phyloP scores from a whole-genome alignment of 768 basidiomycete species.

The Suillus luteus region DNA sequence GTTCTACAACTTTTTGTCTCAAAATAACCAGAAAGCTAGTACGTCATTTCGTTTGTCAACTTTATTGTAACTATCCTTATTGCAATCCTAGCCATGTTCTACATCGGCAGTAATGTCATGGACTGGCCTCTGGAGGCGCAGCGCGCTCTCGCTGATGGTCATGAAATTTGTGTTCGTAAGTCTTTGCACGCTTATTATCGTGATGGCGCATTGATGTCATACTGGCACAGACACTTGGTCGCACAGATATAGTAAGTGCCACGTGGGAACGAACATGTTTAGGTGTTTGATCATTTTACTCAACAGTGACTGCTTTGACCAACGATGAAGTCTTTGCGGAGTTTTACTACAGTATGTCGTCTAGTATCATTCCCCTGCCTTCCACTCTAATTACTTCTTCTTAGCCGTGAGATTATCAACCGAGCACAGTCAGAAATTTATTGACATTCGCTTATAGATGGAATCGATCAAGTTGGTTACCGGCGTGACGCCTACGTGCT shows the following conservation, averaged over 20 bases:
- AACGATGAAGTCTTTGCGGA: constrained; percentile 76
- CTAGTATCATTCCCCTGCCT: background rate
- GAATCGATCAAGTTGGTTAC: constrained; percentile 55
- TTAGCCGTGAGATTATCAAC: constrained; percentile 26
- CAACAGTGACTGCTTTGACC: constrained; percentile 54
- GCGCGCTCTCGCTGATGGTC: constrained; percentile 54
- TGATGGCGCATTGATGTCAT: background rate
- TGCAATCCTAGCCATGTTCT: constrained; percentile 52
- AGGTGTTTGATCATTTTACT: background rate
- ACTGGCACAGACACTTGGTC: constrained; percentile 32
- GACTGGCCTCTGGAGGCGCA: constrained; percentile 59
- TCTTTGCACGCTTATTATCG: constrained; percentile 19
- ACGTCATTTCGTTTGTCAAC: constrained; percentile 25
- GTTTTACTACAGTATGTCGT: constrained; percentile 64
- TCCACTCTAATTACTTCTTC: background rate
- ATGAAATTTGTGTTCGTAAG: constrained; percentile 64
- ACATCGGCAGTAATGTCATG: constrained; percentile 58
- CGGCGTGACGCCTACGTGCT: constrained; percentile 60
- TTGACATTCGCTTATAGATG: constrained; percentile 34
- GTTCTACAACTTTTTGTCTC: constrained; percentile 56
- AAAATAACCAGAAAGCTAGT: constrained; percentile 63
- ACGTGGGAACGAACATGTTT: background rate
- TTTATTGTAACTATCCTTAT: background rate
- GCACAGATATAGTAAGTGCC: constrained; percentile 47
- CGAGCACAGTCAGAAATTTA: background rate